A percentile compares a stretch with the other conserved stretches of the same genome.
These are phyloP conservation scores for Silene conica DNA, from an alignment of 148 eudicot genomes.

Conservation along the genomic window DNA sequence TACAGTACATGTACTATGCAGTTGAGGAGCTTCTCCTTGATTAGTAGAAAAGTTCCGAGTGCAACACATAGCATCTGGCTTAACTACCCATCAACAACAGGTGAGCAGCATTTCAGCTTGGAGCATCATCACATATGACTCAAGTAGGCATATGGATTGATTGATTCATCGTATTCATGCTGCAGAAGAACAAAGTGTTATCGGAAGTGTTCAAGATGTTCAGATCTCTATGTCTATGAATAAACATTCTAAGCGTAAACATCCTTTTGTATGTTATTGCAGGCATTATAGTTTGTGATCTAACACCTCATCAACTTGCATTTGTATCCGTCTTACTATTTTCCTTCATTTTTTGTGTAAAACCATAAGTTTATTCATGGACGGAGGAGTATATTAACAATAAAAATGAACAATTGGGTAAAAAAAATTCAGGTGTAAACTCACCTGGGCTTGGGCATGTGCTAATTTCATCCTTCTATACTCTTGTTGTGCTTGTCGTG, in stretches of 20 bases:
- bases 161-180: constrained; percentile 54
- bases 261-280: neutral
- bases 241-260: neutral
- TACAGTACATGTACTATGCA: constrained; percentile 16
- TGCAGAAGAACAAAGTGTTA: constrained; percentile 33
- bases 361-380: neutral
- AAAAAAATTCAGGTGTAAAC: neutral
- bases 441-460: constrained; percentile 44
- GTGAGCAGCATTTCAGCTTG: too few relatives aligned
- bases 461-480: constrained; percentile 84
- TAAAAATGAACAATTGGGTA: neutral
- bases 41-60: neutral
- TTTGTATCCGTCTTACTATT: neutral
- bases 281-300: neutral
- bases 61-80: neutral
- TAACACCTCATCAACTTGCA: neutral
- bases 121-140: neutral
- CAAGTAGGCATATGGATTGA: neutral
- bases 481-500: constrained; percentile 81
- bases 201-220: neutral
- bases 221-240: neutral
- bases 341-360: neutral
- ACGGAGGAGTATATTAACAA: neutral
- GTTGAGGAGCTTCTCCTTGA: neutral
- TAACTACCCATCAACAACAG: too few relatives aligned